Conservation (phyloP, 768 basidiomycete genomes). For the Pholiota conissans region DNA sequence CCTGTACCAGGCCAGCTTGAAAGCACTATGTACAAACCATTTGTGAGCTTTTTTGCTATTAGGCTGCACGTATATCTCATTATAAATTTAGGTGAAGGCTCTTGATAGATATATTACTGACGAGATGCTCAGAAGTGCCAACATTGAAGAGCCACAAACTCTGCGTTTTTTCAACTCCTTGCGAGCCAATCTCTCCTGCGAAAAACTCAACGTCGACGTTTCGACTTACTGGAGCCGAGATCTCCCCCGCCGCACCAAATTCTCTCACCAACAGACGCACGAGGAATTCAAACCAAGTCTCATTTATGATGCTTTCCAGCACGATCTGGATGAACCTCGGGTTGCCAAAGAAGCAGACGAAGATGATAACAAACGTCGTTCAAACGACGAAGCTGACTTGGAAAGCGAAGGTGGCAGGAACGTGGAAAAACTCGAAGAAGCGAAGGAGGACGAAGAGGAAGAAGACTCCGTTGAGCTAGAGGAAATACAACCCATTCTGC, state of each 20-base stretch:
- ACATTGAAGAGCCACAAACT: neutral
- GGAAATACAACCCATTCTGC: too few relatives aligned
- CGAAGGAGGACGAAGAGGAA: too few relatives aligned
- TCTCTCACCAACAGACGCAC: neutral
- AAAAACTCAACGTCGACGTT: neutral
- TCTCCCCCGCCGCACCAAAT: neutral
- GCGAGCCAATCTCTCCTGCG: neutral
- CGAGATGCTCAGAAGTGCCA: neutral
- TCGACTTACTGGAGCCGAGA: neutral
- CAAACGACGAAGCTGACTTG: neutral
- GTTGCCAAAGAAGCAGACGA: neutral
- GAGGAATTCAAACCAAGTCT: neutral
- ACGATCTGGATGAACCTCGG: neutral
- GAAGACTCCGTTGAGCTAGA: too few relatives aligned
- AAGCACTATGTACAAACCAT: neutral
- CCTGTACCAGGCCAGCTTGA: neutral
- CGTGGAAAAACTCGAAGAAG: too few relatives aligned
- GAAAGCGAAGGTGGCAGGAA: neutral
- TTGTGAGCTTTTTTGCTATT: neutral
- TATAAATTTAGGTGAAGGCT: neutral
- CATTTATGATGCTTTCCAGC: neutral
- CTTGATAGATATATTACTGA: neutral
- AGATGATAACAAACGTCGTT: neutral
- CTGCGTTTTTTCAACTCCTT: neutral
- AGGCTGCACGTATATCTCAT: neutral